Conservation (phyloP, 495 filamentous ascomycete genomes). For the Talaromyces proteolyticus region DNA sequence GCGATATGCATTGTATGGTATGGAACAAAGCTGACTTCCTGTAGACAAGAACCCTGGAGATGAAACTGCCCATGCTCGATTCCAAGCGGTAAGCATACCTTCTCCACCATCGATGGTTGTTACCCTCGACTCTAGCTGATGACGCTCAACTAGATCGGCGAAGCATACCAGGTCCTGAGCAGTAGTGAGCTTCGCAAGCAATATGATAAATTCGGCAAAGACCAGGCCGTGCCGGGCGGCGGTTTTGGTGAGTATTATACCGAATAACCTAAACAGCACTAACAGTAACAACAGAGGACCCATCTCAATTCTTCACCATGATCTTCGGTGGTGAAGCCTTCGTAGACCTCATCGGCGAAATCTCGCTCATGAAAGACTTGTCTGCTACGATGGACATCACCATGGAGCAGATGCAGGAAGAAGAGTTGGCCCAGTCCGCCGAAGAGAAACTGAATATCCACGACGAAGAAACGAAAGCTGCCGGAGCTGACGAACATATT, state of each 20-base stretch:
- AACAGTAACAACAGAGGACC: slow-evolving; percentile 66
- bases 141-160: slow-evolving; percentile 59
- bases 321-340: slow-evolving; percentile 98
- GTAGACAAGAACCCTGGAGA: slow-evolving; percentile 97
- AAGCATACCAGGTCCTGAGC: slow-evolving; percentile 96
- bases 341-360: slow-evolving; percentile 83
- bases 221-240: slow-evolving; percentile 75
- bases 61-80: slow-evolving; percentile 85
- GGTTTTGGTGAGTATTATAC: slow-evolving; percentile 66
- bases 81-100: slow-evolving; percentile 62
- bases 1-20: neutral
- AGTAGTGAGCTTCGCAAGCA: slow-evolving; percentile 77
- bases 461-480: slow-evolving; percentile 35
- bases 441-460: slow-evolving; percentile 44
- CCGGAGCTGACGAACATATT: slow-evolving; percentile 12
- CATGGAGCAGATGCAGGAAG: slow-evolving; percentile 62
- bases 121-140: neutral
- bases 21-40: no score
- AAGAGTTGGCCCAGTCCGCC: slow-evolving; percentile 45
- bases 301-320: slow-evolving; percentile 95
- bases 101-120: neutral
- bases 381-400: slow-evolving; percentile 90
- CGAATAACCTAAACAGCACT: neutral
- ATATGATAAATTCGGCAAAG: slow-evolving; percentile 97
- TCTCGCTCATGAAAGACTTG: slow-evolving; percentile 86